Evolutionary conservation across 1,284 basidiomycete genomes (phyloP), one percentile per base, ranked within the genome.

Genomic region (Sphagnurus paluster): DNA sequence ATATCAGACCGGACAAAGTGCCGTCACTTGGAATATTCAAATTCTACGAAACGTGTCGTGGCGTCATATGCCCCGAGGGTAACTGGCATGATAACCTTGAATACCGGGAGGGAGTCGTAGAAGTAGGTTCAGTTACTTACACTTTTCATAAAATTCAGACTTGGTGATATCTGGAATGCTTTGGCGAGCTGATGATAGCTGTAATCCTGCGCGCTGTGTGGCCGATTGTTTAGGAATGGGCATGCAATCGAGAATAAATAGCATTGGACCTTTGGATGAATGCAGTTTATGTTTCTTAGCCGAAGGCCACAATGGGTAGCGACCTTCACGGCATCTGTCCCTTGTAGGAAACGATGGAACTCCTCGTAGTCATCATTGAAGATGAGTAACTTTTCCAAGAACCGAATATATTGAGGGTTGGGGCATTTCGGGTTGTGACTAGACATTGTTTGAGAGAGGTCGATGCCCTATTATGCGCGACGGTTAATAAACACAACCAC

Each of bases 41-140:
- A 51, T 14, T 51, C 49, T 14, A 42, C 38, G n/a, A 48, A 51
- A n/a, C 49, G 46, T 14, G 46, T 44, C 19, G 28, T 44, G n/a
- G 46, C 6, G 8, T 40, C 42, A n/a, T 41, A 48, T 28, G 38
- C 38, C 29, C 49, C 46, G 23, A 51, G 44, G n/a, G 13, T 21
- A 14, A 44, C 46, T 51, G 35, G 20, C 28, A 5, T n/a, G 16
- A 14, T 21, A 34, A 20, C 4, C 16, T 25, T 17, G 38, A 25
- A 39, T 16, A 7, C 13, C 8, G 13, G 2, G 9, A 6, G 4
- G 16, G 16, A 13, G 14, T 8, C 4, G 21, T 8, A 4, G 10
- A 28, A n/a, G n/a, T n/a, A n/a, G n/a, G 23, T 16, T 16, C 8
- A 25, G 10, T 8, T 9, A 29, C 49, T 44, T 17, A 51, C 49